A percentile compares a stretch with the other conserved stretches of the same genome.
Evolutionary conservation across 1,284 basidiomycete genomes (phyloP).

Genomic region (Peniophora sp.): DNA sequence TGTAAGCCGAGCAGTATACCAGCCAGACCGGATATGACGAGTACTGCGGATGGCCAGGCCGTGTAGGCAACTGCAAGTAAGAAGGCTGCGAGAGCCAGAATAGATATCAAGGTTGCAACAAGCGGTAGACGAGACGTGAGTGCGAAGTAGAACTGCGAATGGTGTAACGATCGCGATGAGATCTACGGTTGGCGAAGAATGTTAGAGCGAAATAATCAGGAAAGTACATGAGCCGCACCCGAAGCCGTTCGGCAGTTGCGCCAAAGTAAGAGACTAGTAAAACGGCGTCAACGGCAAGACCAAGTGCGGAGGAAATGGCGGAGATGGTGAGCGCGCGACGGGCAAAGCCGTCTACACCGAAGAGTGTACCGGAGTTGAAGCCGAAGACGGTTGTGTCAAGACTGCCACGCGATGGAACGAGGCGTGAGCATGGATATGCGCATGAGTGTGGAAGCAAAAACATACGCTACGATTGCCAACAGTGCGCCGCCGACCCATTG

Average conservation of each 20-base stretch:
- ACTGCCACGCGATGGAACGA: constrained; percentile 8
- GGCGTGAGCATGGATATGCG: not conserved
- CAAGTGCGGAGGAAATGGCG: not conserved
- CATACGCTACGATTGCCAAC: constrained; percentile 19
- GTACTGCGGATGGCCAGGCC: not conserved
- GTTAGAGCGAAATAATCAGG: too few relatives aligned
- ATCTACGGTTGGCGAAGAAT: too few relatives aligned
- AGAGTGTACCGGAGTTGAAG: not conserved
- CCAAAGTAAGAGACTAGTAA: not conserved
- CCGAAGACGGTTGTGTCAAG: constrained; percentile 20
- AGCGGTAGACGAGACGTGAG: not conserved
- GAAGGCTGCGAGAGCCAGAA: not conserved
- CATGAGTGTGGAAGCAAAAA: not conserved
- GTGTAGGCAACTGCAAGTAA: not conserved
- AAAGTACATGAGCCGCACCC: not conserved
- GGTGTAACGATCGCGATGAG: not conserved
- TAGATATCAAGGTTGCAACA: not conserved
- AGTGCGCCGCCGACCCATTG: constrained; percentile 25
- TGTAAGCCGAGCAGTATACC: not conserved
- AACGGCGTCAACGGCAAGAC: not conserved
- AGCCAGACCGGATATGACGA: not conserved
- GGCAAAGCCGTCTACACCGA: not conserved
- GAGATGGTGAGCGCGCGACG: not conserved
- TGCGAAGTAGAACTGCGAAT: not conserved
- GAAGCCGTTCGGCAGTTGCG: not conserved